Base-by-base conservation (phyloP, 2,329 filamentous ascomycete species). In the Pseudogymnoascus sp. region DNA sequence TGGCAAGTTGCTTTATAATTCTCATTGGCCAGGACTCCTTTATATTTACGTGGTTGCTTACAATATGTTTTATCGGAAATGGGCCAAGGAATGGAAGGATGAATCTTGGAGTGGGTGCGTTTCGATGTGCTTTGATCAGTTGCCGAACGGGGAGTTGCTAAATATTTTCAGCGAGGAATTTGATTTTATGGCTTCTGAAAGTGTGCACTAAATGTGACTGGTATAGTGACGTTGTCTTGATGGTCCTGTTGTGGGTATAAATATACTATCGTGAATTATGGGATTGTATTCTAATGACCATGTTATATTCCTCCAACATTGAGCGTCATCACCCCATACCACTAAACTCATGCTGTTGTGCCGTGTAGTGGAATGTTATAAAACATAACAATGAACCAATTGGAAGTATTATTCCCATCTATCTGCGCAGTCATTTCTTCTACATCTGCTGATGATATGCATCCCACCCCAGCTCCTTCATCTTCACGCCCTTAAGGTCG, bases 391-490 rank as follows among this genome's bases (percentile, higher is more conserved):
- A 4, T 33, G 28, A 55, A 33, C 28, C 49, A 55, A 55, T 35
- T 21, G 28, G n/a, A 33, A 35, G n/a, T 55, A 18, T 33, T 55
- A 55, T 55, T 55, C 9, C 14, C 49, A 7, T 55, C 28, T 55
- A 55, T 55, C n/a, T 55, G 21, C 2, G 28, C n/a, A 60, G 25
- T 38, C 23, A 16, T 9, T 28, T 16, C 33, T 25, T 60, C 38
- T 60, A 60, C 58, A 40, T 60, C 58, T 60, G 33, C 58, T 60
- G 35, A 16, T 41, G 35, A 72, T 88, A 88, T 45, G 74, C 76
- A 67, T 83, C 75, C 71, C 80, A 84, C 0, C 86, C 86, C 41
- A 82, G 74, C 61, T 83, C 79, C 64, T 81, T 73, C 65, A 91
- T 70, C 69, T 73, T 80, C 21, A 72, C 75, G 40, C 86, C 87